Conservation (phyloP, 225 moss, liverwort and hornwort species). For the Bryoerythrophyllum caledonicum region DNA sequence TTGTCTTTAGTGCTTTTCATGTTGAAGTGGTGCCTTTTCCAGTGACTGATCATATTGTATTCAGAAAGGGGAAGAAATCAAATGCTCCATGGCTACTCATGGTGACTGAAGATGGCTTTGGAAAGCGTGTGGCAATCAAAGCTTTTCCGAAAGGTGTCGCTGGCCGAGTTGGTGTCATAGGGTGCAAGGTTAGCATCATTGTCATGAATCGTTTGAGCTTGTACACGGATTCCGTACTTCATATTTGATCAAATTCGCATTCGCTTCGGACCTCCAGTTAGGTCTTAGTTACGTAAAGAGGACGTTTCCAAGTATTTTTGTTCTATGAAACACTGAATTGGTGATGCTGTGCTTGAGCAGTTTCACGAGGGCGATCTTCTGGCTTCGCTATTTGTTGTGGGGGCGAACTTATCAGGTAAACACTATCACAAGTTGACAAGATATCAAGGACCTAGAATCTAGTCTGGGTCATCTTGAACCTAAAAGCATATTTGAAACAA, state of each 20-base stretch:
- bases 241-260: neutral
- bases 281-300: neutral
- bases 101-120: constrained; percentile 88
- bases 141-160: constrained; percentile 73
- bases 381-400: constrained; percentile 65
- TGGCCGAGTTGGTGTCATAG: constrained; percentile 90
- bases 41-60: constrained; percentile 9
- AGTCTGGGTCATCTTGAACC: neutral
- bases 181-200: constrained; percentile 70
- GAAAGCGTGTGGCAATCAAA: constrained; percentile 87
- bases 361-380: constrained; percentile 59
- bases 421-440: neutral
- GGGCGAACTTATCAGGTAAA: constrained; percentile 59
- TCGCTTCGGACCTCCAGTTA: neutral
- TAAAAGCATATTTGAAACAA: neutral
- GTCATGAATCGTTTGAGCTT: neutral
- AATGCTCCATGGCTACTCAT: constrained; percentile 79
- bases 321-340: neutral
- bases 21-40: neutral
- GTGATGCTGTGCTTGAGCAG: constrained; percentile 31
- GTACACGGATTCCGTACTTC: neutral
- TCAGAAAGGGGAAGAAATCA: constrained; percentile 43
- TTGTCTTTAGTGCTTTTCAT: neutral
- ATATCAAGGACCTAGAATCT: constrained; percentile 3
- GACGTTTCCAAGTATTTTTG: neutral